Conservation (phyloP, 176 grass and related monocot species). For the Rhynchospora tenuis region DNA sequence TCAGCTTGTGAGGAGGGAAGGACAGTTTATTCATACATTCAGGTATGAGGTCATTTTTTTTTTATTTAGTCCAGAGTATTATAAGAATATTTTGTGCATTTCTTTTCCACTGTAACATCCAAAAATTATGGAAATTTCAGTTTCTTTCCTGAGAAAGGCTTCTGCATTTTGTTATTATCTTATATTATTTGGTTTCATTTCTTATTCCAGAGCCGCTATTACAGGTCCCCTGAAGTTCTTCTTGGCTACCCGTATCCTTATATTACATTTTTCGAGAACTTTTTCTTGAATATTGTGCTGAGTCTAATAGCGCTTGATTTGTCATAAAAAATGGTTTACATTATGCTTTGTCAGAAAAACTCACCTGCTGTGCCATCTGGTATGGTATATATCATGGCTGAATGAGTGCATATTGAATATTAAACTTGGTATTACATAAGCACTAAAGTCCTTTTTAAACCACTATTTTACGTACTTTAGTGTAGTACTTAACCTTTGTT, state of each 20-base stretch:
- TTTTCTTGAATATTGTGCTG: not conserved
- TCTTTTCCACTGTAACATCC: not conserved
- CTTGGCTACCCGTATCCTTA: slow-evolving; percentile 99
- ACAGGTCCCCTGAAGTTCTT: slow-evolving; percentile 95
- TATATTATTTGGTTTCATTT: slow-evolving; percentile 21
- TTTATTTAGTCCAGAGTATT: slow-evolving; percentile 14
- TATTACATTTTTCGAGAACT: slow-evolving; percentile 10
- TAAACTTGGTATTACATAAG: not conserved
- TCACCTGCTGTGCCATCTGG: not conserved
- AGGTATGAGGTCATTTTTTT: slow-evolving; percentile 55
- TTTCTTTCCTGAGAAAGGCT: slow-evolving; percentile 30
- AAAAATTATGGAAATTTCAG: not conserved
- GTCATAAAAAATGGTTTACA: not conserved
- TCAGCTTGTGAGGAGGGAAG: slow-evolving; percentile 94
- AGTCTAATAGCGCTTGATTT: not conserved
- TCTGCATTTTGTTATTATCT: slow-evolving; percentile 13
- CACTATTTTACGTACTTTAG: slow-evolving; percentile 15
- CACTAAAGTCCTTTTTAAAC: slow-evolving; percentile 3
- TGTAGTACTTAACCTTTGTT: slow-evolving; percentile 53
- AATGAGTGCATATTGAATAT: not conserved
- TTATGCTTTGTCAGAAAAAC: not conserved
- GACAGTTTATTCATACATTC: slow-evolving; percentile 96
- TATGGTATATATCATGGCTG: not conserved
- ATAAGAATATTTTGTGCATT: not conserved
- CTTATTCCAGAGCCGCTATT: slow-evolving; percentile 93